Evolutionary conservation across 108 stramenopile genomes (phyloP).

Genomic region (Skeletonema menzelii): DNA sequence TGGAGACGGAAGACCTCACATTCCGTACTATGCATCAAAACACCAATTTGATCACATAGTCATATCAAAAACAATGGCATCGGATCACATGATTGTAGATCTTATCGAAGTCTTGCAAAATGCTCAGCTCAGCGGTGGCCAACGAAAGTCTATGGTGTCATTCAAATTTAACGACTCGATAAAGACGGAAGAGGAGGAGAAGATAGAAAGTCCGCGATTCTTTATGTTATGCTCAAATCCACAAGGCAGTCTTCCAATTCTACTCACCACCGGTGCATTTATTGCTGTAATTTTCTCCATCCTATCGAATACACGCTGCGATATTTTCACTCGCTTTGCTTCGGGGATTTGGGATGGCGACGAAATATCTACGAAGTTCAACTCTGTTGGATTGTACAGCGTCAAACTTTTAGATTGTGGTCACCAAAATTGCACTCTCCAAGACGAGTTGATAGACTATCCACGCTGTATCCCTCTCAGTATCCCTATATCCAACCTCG

Average conservation of each 20-base stretch:
- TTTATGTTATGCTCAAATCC: not conserved
- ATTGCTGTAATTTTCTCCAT: not conserved
- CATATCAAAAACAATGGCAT: not conserved
- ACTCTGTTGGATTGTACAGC: not conserved
- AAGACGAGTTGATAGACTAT: not conserved
- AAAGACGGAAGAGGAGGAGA: not conserved
- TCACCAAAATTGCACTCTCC: not conserved
- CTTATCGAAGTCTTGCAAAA: not conserved
- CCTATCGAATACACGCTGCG: not conserved
- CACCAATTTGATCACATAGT: constrained; percentile 31
- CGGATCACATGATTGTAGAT: not conserved
- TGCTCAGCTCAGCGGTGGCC: not conserved
- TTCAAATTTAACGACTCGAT: not conserved
- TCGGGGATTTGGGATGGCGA: not conserved
- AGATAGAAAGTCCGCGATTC: not conserved
- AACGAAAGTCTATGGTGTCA: not conserved
- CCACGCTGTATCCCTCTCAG: not conserved
- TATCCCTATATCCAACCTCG: not conserved
- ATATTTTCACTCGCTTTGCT: not conserved
- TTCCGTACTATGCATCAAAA: constrained; percentile 46
- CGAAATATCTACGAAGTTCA: not conserved
- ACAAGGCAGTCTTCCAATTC: not conserved
- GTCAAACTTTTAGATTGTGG: not conserved
- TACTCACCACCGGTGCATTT: not conserved
- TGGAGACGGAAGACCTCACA: constrained; percentile 31